Conservation (phyloP, 306 rosid species). For the Ziziphus jujuba region DNA sequence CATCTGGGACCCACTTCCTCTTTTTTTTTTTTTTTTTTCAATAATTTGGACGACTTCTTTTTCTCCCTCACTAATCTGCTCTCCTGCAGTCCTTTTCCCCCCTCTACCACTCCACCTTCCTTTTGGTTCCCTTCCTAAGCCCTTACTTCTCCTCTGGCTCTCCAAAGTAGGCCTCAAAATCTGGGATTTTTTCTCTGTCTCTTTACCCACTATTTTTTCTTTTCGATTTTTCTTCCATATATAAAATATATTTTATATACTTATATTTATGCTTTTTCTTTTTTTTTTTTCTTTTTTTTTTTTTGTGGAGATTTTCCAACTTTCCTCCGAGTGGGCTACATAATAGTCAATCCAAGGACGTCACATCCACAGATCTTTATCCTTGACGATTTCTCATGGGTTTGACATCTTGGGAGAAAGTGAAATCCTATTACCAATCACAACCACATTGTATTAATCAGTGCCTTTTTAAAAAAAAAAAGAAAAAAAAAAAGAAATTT, state of each 20-base stretch:
- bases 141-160: conserved; percentile 27
- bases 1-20: conserved; percentile 36
- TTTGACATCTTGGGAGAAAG: conserved; percentile 48
- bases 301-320: conserved; percentile 28
- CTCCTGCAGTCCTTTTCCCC: conserved; percentile 44
- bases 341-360: conserved; percentile 50
- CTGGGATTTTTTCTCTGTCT: conserved; percentile 44
- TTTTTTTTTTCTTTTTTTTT: conserved; percentile 1
- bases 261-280: not conserved
- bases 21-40: too few species aligned
- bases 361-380: conserved; percentile 73
- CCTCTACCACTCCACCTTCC: conserved; percentile 31
- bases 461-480: conserved; percentile 17
- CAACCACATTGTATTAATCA: conserved; percentile 29
- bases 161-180: conserved; percentile 70
- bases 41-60: too few species aligned
- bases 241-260: not conserved
- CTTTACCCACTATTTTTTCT: not conserved
- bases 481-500: too few species aligned
- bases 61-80: conserved; percentile 31
- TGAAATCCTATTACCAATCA: conserved; percentile 54
- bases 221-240: conserved; percentile 1
- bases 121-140: conserved; percentile 28
- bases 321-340: conserved; percentile 38
- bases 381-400: conserved; percentile 67